Evolutionary conservation across 2,329 filamentous ascomycete genomes (phyloP), one percentile per base, ranked within the genome.

Genomic region (Apiospora arundinis): DNA sequence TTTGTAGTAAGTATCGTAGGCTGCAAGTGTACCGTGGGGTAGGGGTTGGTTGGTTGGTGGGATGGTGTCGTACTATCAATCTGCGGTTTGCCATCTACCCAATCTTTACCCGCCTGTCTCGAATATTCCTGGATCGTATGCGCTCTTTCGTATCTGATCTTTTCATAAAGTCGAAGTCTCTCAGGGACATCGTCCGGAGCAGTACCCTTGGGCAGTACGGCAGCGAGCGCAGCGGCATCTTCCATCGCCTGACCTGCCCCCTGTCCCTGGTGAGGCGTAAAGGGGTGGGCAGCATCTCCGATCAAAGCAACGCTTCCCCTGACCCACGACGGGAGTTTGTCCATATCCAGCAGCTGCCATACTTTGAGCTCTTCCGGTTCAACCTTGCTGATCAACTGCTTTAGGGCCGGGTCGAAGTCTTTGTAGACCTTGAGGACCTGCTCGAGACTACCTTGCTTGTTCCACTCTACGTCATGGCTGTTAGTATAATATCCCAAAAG

Each of bases 331-430:
- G 52, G 84, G 21, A 93, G 78, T 0, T 84, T 80, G 4, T 88
- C 85, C 88, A 92, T 91, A 73, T 93, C 91, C 4, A 91, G 77
- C 1, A 92, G 78, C 28, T 84, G 85, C 89, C 89, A 92, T 0
- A 89, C 80, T 70, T 87, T 89, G 25, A 91, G 75, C 0, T 81
- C 82, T 0, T 81, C 76, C 0, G 82, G 78, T n/a, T 86, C 83
- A 0, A 81, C 85, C 74, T 85, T 85, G 5, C 73, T 74, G 4
- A 87, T 74, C 1, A 88, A 73, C 9, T 81, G 79, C 12, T 79
- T 75, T 0, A 88, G 74, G 1, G 77, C 76, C 0, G 83, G 81
- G 56, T 83, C 81, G 70, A 88, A 89, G 21, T 82, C 80, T 9
- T 82, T 45, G 77, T 83, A 83, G 4, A 81, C 80, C 18, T 82